Conservation (phyloP, 2,329 filamentous ascomycete species). For the Salinomyces thailandicus region DNA sequence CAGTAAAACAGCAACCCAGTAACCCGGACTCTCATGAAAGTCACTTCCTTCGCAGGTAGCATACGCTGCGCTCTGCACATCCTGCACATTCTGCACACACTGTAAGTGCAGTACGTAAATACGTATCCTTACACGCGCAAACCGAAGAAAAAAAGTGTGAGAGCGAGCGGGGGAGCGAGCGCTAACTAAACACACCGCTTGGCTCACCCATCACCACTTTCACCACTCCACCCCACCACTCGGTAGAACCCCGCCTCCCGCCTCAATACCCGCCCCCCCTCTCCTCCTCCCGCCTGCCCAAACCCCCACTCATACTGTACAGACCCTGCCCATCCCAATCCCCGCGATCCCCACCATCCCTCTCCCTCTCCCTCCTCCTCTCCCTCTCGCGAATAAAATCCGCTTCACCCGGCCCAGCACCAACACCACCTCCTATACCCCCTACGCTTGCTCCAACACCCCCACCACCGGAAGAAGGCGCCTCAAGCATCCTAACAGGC, state of each 20-base stretch:
- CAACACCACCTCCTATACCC: too few species aligned
- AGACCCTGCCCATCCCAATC: constrained; percentile 16
- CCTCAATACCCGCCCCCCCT: not conserved
- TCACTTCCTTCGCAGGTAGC: not conserved
- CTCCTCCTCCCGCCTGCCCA: constrained; percentile 6
- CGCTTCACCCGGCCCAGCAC: constrained; percentile 9
- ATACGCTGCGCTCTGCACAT: not conserved
- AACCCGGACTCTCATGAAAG: too few species aligned
- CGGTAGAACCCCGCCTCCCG: not conserved
- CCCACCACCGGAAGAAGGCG: constrained; percentile 11
- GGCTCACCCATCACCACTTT: not conserved
- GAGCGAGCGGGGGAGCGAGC: too few species aligned
- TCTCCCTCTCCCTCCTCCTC: constrained; percentile 16
- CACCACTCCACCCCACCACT: not conserved
- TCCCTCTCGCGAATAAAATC: constrained; percentile 22
- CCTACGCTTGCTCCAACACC: too few species aligned
- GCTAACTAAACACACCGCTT: too few species aligned
- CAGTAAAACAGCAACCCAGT: too few species aligned
- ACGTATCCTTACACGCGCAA: too few species aligned
- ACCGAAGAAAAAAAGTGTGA: not conserved
- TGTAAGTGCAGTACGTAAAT: too few species aligned
- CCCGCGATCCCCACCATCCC: constrained; percentile 14
- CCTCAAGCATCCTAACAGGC: constrained; percentile 26
- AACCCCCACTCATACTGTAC: constrained; percentile 17
- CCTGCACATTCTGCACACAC: not conserved